Conservation (phyloP, 2,329 filamentous ascomycete species). For the Pseudogymnoascus sp. region DNA sequence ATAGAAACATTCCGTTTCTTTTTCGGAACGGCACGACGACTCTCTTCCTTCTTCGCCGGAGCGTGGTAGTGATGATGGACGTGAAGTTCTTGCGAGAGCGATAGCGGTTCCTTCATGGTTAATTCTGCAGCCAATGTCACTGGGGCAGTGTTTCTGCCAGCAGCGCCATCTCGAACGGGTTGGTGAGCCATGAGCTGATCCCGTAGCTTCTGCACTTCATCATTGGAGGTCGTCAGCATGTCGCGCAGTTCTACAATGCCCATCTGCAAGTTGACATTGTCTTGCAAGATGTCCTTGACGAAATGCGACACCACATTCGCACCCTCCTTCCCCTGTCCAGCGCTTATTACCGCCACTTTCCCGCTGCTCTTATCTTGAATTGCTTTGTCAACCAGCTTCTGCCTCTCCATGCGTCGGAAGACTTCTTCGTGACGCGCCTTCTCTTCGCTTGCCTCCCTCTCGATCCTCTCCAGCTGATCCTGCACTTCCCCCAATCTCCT, state of each 20-base stretch:
- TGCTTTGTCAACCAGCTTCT: slow-evolving; percentile 74
- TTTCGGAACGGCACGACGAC: slow-evolving; percentile 43
- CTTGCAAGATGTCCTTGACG: slow-evolving; percentile 87
- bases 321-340: slow-evolving; percentile 49
- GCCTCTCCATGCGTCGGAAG: slow-evolving; percentile 72
- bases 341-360: slow-evolving; percentile 45
- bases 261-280: slow-evolving; percentile 88
- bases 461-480: slow-evolving; percentile 81
- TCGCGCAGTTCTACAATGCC: slow-evolving; percentile 87
- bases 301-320: slow-evolving; percentile 84
- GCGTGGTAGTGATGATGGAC: slow-evolving; percentile 93
- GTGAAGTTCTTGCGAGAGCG: slow-evolving; percentile 66
- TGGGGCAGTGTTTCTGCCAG: slow-evolving; percentile 29
- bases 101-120: slow-evolving; percentile 34
- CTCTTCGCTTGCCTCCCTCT: slow-evolving; percentile 73
- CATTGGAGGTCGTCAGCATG: slow-evolving; percentile 83
- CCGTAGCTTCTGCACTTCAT: slow-evolving; percentile 80
- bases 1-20: slow-evolving; percentile 62
- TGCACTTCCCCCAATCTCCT: slow-evolving; percentile 68
- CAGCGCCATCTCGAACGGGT: slow-evolving; percentile 42
- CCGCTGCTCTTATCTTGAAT: slow-evolving; percentile 69
- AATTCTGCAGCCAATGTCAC: slow-evolving; percentile 66
- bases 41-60: slow-evolving; percentile 48
- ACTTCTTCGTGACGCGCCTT: slow-evolving; percentile 74
- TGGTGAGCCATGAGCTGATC: slow-evolving; percentile 77